A percentile compares a stretch with the other conserved stretches of the same genome.
phyloP scores from a whole-genome alignment of 805 yeast genomes.

The Grigorovia yakushimaensis region DNA sequence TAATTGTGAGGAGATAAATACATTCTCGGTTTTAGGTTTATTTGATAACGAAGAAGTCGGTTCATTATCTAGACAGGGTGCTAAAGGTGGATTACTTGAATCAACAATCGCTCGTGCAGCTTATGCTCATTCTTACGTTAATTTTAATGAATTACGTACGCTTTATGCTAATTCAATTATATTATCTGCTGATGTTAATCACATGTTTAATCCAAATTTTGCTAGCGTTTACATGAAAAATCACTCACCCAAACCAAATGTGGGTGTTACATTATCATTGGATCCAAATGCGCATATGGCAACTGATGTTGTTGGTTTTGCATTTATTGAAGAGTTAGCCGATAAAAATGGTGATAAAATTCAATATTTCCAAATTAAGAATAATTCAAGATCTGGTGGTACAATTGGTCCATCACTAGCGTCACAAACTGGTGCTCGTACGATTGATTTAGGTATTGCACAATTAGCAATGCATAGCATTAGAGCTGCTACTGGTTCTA shows the following conservation, averaged over 20 bases:
- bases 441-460: constrained; percentile 74
- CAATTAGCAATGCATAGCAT: constrained; percentile 83
- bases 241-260: constrained; percentile 74
- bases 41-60: constrained; percentile 83
- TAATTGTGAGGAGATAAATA: constrained; percentile 30
- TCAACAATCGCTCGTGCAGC: constrained; percentile 49
- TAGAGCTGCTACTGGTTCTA: constrained; percentile 69
- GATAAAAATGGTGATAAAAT: constrained; percentile 50
- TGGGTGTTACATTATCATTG: constrained; percentile 58
- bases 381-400: constrained; percentile 79
- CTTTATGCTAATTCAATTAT: constrained; percentile 68
- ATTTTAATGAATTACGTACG: constrained; percentile 25
- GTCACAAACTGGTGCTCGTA: constrained; percentile 58
- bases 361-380: constrained; percentile 80
- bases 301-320: constrained; percentile 65
- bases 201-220: constrained; percentile 74
- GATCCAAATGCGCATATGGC: constrained; percentile 82
- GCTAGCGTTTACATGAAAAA: constrained; percentile 56
- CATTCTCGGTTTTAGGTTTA: constrained; percentile 51
- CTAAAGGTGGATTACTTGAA: constrained; percentile 67
- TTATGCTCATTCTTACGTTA: constrained; percentile 15
- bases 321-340: constrained; percentile 64
- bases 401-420: constrained; percentile 74
- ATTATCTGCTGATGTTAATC: constrained; percentile 77
- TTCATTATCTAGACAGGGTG: constrained; percentile 71